A percentile compares a stretch with the other conserved stretches of the same genome.
Evolutionary conservation across 1,284 basidiomycete species (phyloP).

Genomic region (Neolentinus lepideus): DNA sequence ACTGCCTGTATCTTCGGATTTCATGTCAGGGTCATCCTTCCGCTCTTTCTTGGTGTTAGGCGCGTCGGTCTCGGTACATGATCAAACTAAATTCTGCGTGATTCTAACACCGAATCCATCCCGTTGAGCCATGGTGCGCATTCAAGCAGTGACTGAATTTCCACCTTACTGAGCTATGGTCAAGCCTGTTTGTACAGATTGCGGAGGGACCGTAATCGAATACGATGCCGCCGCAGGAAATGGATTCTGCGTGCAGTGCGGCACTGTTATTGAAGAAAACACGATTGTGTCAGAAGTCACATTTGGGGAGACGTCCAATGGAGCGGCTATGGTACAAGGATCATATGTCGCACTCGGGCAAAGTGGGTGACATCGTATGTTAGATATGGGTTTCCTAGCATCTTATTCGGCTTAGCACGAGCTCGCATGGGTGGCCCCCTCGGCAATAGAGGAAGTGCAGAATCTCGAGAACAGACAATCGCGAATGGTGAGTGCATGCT

Average conservation of each 20-base stretch:
- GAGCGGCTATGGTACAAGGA: slow-evolving; percentile 94
- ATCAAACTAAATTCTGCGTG: not conserved
- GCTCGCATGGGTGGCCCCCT: slow-evolving; percentile 76
- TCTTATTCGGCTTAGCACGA: slow-evolving; percentile 43
- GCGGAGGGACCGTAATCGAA: slow-evolving; percentile 75
- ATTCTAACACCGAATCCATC: not conserved
- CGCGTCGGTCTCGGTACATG: not conserved
- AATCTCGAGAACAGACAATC: slow-evolving; percentile 85
- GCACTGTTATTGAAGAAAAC: slow-evolving; percentile 90
- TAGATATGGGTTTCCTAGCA: not conserved
- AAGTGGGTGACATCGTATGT: slow-evolving; percentile 50
- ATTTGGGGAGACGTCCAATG: slow-evolving; percentile 89
- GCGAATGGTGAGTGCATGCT: slow-evolving; percentile 58
- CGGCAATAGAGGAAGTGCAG: slow-evolving; percentile 66
- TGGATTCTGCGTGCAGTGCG: slow-evolving; percentile 79
- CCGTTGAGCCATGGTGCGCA: not conserved
- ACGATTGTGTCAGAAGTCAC: slow-evolving; percentile 87
- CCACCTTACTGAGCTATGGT: not conserved
- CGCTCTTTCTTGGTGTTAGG: too few species aligned
- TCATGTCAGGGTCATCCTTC: too few species aligned
- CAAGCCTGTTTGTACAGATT: slow-evolving; percentile 55
- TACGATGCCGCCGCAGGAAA: slow-evolving; percentile 78
- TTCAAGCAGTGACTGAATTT: not conserved
- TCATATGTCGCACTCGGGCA: slow-evolving; percentile 90
- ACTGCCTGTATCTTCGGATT: too few species aligned